Evolutionary conservation across 2,329 filamentous ascomycete genomes (phyloP).

Genomic region (Colletotrichum sansevieriae): DNA sequence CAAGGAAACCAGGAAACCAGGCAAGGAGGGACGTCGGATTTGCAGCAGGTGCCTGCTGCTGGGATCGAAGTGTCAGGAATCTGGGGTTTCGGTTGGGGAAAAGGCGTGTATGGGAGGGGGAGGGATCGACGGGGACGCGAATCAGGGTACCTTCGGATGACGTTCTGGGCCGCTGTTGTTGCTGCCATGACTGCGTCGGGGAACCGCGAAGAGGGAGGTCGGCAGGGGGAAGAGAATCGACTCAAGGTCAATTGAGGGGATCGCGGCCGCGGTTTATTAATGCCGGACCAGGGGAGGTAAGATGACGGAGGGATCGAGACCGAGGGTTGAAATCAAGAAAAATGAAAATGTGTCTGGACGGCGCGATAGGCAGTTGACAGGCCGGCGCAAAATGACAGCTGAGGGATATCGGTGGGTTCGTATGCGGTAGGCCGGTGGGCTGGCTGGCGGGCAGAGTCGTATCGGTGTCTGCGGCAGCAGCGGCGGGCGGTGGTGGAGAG

Average conservation of each 20-base stretch:
- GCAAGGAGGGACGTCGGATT: background rate
- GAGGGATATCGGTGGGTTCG: conserved; percentile 26
- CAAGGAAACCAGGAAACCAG: too few species aligned
- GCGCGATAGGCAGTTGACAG: conserved; percentile 5
- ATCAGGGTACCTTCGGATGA: conserved; percentile 73
- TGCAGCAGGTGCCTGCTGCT: background rate
- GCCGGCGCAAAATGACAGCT: conserved; percentile 5
- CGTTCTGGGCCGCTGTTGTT: conserved; percentile 64
- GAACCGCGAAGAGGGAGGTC: background rate
- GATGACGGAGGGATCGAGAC: background rate
- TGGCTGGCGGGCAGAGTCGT: conserved; percentile 21
- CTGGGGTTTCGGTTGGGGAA: conserved; percentile 6
- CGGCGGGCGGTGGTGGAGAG: conserved; percentile 8
- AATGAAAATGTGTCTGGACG: background rate
- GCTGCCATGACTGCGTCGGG: conserved; percentile 55
- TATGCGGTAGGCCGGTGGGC: conserved; percentile 23
- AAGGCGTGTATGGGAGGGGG: background rate
- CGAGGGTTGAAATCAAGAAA: conserved; percentile 7
- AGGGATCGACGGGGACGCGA: conserved; percentile 36
- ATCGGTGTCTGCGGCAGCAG: conserved; percentile 26
- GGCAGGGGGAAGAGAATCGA: background rate
- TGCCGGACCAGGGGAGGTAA: background rate
- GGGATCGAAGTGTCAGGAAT: conserved; percentile 6
- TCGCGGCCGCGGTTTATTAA: background rate
- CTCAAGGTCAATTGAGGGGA: conserved; percentile 25